Evolutionary conservation across 805 yeast genomes (phyloP), one percentile per base, ranked within the genome.

Genomic region (Lachancea thermotolerans): DNA sequence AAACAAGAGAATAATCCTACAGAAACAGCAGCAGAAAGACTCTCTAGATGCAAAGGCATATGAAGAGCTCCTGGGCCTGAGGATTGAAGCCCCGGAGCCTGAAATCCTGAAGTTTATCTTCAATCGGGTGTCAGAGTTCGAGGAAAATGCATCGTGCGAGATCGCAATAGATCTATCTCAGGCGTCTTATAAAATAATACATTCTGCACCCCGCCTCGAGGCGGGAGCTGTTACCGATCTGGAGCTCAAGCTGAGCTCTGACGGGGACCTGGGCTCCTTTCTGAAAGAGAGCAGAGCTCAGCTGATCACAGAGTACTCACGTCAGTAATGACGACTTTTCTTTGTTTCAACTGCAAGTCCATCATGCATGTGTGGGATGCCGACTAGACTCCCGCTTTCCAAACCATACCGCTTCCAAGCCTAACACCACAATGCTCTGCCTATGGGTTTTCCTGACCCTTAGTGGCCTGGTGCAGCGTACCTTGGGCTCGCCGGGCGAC

Each of bases 401-500:
- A 21, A 4, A 21, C 25, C 7, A 21, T 21, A 21, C 25, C 25
- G 25, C 25, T 21, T 7, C 25, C 25, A 21, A 21, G 25, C 25
- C 25, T 21, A 4, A 21, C 4, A 7, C 25, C 25, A 21, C 25
- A 21, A 21, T 21, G 25, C 25, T 21, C 4, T 21, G 25, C 25
- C 25, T 21, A 4, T 16, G 21, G 12, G 14, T n/a, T 17, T 12
- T 31, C 7, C 29, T 32, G 14, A 21, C 28, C n/a, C n/a, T 37
- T 8, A 10, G 15, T 18, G 35, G 32, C 3, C 29, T 30, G 14
- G 5, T 36, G 3, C 29, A 25, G 11, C 10, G 11, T 4, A 48
- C 38, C 2, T 14, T 35, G 16, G 78, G 72, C 0, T 82, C 88
- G 0, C 77, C 75, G 0, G 89, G 89, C 4, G 86, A 82, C 54